Conservation (phyloP, 805 yeast species). For the Wickerhamomyces queroliae region DNA sequence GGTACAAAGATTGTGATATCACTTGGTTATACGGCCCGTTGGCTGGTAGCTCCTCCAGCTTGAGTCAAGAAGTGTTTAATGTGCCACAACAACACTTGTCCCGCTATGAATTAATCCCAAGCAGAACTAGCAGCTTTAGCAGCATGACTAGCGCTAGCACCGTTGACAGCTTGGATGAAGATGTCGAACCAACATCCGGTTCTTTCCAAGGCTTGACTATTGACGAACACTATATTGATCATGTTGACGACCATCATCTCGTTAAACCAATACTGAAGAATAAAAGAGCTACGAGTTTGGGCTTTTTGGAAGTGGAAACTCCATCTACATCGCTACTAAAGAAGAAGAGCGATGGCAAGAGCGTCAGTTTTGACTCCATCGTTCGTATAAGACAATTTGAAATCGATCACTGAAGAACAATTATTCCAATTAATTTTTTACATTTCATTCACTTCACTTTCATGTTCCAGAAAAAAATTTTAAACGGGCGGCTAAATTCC, state of each 20-base stretch:
- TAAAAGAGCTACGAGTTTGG: conserved; percentile 2
- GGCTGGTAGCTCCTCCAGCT: conserved; percentile 4
- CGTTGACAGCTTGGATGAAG: conserved; percentile 3
- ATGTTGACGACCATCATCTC: conserved; percentile 1
- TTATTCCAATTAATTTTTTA: too few species aligned
- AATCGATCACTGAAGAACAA: too few species aligned
- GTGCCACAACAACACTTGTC: background rate
- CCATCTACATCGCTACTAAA: background rate
- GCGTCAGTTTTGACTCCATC: conserved; percentile 22
- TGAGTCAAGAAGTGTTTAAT: background rate
- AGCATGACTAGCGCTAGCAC: conserved; percentile 1
- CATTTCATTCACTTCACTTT: too few species aligned
- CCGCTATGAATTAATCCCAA: background rate
- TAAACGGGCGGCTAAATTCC: too few species aligned
- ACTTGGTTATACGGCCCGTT: conserved; percentile 94
- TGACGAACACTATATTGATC: conserved; percentile 1
- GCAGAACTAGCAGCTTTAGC: background rate
- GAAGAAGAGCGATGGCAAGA: conserved; percentile 7
- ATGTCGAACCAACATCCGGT: conserved; percentile 1
- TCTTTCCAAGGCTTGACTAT: background rate
- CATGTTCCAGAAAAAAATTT: too few species aligned
- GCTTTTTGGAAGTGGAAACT: conserved; percentile 7
- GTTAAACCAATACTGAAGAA: conserved; percentile 19
- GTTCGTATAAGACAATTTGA: conserved; percentile 21
- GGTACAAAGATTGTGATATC: conserved; percentile 93